Percentiles rank a stretch among this genome's conserved stretches.
Evolutionary conservation across 1,284 basidiomycete genomes (phyloP).

Genomic region (Bondarzewia mesenterica): DNA sequence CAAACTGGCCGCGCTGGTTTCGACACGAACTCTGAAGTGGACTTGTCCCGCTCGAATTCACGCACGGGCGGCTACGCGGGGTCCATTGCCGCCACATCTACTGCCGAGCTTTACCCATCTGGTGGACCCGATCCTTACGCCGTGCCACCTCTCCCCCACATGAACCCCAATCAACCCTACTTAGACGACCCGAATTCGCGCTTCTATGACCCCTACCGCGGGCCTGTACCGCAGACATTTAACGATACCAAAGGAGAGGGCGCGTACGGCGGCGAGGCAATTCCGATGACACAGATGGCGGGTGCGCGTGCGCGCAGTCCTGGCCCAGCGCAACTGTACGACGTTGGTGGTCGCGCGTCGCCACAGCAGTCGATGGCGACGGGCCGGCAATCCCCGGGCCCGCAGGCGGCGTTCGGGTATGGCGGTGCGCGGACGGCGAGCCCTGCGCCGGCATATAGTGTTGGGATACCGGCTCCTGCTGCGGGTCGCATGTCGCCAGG

Average conservation of each 20-base stretch:
- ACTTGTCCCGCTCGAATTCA: conserved; percentile 40
- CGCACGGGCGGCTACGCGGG: conserved; percentile 30
- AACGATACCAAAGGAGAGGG: conserved; percentile 23
- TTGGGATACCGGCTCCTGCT: conserved; percentile 8
- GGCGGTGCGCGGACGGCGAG: conserved; percentile 6
- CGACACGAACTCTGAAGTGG: conserved; percentile 50
- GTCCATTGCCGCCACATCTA: conserved; percentile 39
- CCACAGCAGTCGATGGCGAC: conserved; percentile 10
- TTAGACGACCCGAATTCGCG: conserved; percentile 54
- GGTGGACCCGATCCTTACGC: conserved; percentile 61
- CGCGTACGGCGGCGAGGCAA: conserved; percentile 35
- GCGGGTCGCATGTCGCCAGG: conserved; percentile 19
- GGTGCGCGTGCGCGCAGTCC: conserved; percentile 34
- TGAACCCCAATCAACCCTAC: conserved; percentile 68
- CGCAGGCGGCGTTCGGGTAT: conserved; percentile 5
- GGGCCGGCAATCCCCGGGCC: conserved; percentile 21
- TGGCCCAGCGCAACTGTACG: conserved; percentile 25
- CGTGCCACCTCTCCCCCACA: conserved; percentile 74
- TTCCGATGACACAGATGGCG: conserved; percentile 70
- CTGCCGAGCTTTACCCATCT: conserved; percentile 36
- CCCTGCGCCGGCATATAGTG: conserved; percentile 10
- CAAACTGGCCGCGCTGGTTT: conserved; percentile 56
- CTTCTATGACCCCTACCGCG: conserved; percentile 74
- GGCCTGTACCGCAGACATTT: conserved; percentile 60
- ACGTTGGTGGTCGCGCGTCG: conserved; percentile 13